phyloP scores from a whole-genome alignment of 2,329 filamentous ascomycete species.

The Chrysosporium keratinophilum region DNA sequence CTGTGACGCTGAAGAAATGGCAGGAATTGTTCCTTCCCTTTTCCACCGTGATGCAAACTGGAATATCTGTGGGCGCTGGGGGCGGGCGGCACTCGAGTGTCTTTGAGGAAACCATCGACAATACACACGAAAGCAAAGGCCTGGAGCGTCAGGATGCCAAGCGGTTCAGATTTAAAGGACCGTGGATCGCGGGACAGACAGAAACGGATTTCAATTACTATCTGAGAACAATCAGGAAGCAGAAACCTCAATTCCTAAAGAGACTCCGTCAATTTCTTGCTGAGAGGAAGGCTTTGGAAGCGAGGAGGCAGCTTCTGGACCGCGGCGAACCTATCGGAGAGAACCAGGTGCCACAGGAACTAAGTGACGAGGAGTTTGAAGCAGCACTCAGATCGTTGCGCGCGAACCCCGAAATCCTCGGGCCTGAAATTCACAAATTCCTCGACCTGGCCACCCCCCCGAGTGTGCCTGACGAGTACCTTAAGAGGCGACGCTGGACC shows the following conservation, averaged over 20 bases:
- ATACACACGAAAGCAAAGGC: slow-evolving; percentile 17
- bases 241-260: slow-evolving; percentile 32
- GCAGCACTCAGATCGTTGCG: slow-evolving; percentile 38
- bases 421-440: slow-evolving; percentile 44
- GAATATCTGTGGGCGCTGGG: slow-evolving; percentile 9
- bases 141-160: slow-evolving; percentile 23
- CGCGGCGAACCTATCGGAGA: slow-evolving; percentile 30
- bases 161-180: slow-evolving; percentile 50
- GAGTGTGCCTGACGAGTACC: slow-evolving; percentile 28
- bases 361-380: slow-evolving; percentile 39
- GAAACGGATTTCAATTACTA: slow-evolving; percentile 47
- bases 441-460: slow-evolving; percentile 45
- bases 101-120: slow-evolving; percentile 22
- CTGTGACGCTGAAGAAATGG: slow-evolving; percentile 72
- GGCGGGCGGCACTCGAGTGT: slow-evolving; percentile 20
- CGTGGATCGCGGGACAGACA: slow-evolving; percentile 48
- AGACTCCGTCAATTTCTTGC: slow-evolving; percentile 29
- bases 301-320: slow-evolving; percentile 32
- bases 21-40: slow-evolving; percentile 69
- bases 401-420: slow-evolving; percentile 37
- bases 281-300: slow-evolving; percentile 27
- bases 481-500: slow-evolving; percentile 28
- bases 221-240: slow-evolving; percentile 36
- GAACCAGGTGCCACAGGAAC: slow-evolving; percentile 20
- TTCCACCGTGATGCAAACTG: slow-evolving; percentile 36